Percentiles rank a stretch among this genome's conserved stretches.
These are phyloP conservation scores for Hypoxylon rickii DNA, from an alignment of 495 filamentous ascomycete genomes.

Conservation along the genomic window DNA sequence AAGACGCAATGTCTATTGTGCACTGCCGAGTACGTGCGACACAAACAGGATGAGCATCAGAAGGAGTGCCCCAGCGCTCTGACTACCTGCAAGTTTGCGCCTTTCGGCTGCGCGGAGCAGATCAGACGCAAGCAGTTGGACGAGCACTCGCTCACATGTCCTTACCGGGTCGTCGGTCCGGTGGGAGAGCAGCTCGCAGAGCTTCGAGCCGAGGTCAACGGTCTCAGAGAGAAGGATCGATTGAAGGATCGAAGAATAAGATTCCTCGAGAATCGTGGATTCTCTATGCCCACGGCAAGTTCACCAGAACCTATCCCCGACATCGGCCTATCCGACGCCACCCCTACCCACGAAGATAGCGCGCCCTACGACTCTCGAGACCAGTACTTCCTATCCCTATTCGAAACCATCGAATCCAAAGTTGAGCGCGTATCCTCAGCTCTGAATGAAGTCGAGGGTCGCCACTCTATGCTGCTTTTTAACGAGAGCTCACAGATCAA, in stretches of 20 bases:
- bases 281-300: slow-evolving; percentile 19
- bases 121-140: slow-evolving; percentile 33
- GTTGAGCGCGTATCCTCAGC: slow-evolving; percentile 50
- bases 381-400: slow-evolving; percentile 51
- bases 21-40: slow-evolving; percentile 40
- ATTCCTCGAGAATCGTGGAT: slow-evolving; percentile 43
- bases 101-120: slow-evolving; percentile 43
- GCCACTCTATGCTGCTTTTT: slow-evolving; percentile 53
- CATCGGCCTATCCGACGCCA: slow-evolving; percentile 22
- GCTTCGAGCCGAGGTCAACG: slow-evolving; percentile 40
- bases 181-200: slow-evolving; percentile 42
- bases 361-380: slow-evolving; percentile 42
- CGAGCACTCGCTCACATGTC: slow-evolving; percentile 35
- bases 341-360: slow-evolving; percentile 21
- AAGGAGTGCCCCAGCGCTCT: slow-evolving; percentile 46
- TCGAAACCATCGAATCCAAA: slow-evolving; percentile 53
- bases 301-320: slow-evolving; percentile 26
- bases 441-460: slow-evolving; percentile 51
- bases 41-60: slow-evolving; percentile 46
- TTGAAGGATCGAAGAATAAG: slow-evolving; percentile 48
- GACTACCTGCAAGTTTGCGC: slow-evolving; percentile 47
- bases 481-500: slow-evolving; percentile 56
- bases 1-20: slow-evolving; percentile 48
- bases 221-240: slow-evolving; percentile 39
- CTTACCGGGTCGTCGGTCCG: slow-evolving; percentile 41